Evolutionary conservation across 2,329 filamentous ascomycete genomes (phyloP).

Genomic region (Triangularia verruculosa): DNA sequence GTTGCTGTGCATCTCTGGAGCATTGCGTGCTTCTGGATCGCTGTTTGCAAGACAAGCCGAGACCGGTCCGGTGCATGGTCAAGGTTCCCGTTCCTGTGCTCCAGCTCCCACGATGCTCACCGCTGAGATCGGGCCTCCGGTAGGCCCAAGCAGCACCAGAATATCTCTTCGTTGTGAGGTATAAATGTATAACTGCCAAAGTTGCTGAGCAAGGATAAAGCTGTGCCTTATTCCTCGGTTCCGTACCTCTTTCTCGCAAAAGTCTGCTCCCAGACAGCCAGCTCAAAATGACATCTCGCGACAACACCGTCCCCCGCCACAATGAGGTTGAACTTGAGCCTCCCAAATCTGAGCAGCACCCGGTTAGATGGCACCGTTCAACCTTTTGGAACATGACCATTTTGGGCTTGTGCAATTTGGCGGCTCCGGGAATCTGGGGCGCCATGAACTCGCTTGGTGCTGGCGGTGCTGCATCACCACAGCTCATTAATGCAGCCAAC

Average conservation of each 20-base stretch:
- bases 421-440: constrained; percentile 69
- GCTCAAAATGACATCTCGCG: background rate
- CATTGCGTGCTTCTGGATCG: background rate
- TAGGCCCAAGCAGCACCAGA: background rate
- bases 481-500: constrained; percentile 68
- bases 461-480: constrained; percentile 62
- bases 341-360: constrained; percentile 33
- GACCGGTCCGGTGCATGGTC: background rate
- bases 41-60: background rate
- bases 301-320: background rate
- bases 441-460: constrained; percentile 73
- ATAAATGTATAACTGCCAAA: background rate
- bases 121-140: background rate
- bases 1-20: background rate
- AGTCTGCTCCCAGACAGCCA: background rate
- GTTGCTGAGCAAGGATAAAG: background rate
- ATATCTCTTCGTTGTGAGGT: background rate
- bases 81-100: background rate
- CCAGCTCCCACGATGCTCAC: background rate
- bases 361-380: constrained; percentile 60
- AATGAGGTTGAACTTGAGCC: constrained; percentile 13
- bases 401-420: constrained; percentile 67
- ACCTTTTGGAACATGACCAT: constrained; percentile 72
- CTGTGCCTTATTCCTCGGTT: background rate
- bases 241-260: background rate